Evolutionary conservation across 2,329 filamentous ascomycete species (phyloP).

Genomic region (Pseudonectria foliicola): DNA sequence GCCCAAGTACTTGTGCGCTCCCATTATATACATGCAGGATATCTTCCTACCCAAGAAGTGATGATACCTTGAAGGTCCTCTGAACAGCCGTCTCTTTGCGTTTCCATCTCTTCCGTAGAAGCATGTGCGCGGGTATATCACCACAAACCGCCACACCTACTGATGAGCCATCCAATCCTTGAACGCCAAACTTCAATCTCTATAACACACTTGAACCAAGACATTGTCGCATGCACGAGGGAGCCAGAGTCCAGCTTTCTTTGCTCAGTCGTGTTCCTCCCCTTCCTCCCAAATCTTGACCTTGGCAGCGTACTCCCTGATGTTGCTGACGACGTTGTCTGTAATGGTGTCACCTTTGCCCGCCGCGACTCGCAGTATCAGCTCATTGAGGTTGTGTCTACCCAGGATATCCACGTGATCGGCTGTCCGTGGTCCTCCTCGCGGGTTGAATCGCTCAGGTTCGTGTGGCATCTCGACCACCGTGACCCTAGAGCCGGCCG

Average conservation of each 20-base stretch:
- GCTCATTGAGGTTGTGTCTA: slow-evolving; percentile 79
- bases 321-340: slow-evolving; percentile 72
- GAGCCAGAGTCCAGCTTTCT: too few species aligned
- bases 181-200: slow-evolving; percentile 17
- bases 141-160: slow-evolving; percentile 10
- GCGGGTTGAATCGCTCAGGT: slow-evolving; percentile 82
- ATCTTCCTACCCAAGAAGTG: background rate
- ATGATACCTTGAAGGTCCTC: slow-evolving; percentile 1
- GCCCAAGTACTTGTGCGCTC: too few species aligned
- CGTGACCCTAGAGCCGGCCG: slow-evolving; percentile 70
- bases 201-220: slow-evolving; percentile 5
- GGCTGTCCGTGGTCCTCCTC: slow-evolving; percentile 63
- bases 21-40: too few species aligned
- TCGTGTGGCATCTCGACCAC: slow-evolving; percentile 96
- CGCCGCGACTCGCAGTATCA: slow-evolving; percentile 79
- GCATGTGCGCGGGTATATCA: slow-evolving; percentile 13
- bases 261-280: slow-evolving; percentile 9
- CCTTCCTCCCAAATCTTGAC: slow-evolving; percentile 73
- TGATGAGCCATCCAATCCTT: slow-evolving; percentile 9
- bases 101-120: slow-evolving; percentile 8
- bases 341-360: slow-evolving; percentile 75
- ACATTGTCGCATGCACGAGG: slow-evolving; percentile 4
- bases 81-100: slow-evolving; percentile 3
- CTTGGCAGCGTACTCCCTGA: slow-evolving; percentile 72
- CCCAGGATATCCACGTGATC: slow-evolving; percentile 97